Conservation (phyloP, 768 basidiomycete species). For the Lactarius psammicola region DNA sequence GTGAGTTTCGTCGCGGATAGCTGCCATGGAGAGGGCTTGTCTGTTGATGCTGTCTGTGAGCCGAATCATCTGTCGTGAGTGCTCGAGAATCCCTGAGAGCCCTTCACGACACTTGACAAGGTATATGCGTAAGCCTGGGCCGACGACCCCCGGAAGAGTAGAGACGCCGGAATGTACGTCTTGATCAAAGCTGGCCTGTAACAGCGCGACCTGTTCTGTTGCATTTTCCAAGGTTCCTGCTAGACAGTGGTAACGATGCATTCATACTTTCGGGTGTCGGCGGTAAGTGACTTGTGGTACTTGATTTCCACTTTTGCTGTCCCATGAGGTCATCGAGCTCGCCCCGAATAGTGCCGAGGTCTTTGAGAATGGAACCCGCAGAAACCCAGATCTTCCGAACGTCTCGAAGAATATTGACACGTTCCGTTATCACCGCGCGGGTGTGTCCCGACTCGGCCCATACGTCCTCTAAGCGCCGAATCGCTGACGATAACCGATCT, state of each 20-base stretch:
- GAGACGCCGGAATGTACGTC: conserved; percentile 51
- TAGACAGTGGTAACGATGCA: conserved; percentile 37
- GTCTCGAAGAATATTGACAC: conserved; percentile 50
- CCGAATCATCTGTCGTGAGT: conserved; percentile 42
- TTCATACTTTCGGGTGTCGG: conserved; percentile 62
- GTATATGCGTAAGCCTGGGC: conserved; percentile 45
- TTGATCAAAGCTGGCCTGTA: conserved; percentile 41
- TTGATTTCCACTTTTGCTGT: conserved; percentile 59
- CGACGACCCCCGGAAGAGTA: conserved; percentile 47
- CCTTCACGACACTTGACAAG: conserved; percentile 45
- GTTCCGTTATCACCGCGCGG: conserved; percentile 41
- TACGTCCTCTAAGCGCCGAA: conserved; percentile 45
- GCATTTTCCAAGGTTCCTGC: conserved; percentile 40
- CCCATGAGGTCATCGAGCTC: conserved; percentile 54
- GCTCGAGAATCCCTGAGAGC: conserved; percentile 45
- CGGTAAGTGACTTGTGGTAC: conserved; percentile 46
- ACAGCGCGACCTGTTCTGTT: conserved; percentile 41
- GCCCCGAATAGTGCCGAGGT: conserved; percentile 14
- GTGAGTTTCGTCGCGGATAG: conserved; percentile 58
- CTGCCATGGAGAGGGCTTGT: conserved; percentile 58
- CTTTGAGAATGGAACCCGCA: conserved; percentile 50
- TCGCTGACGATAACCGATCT: conserved; percentile 39
- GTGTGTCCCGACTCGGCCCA: conserved; percentile 41
- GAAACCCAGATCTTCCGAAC: conserved; percentile 54
- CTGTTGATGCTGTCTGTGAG: conserved; percentile 53